phyloP scores from a whole-genome alignment of 768 basidiomycete genomes.

The Mrakia gelida region DNA sequence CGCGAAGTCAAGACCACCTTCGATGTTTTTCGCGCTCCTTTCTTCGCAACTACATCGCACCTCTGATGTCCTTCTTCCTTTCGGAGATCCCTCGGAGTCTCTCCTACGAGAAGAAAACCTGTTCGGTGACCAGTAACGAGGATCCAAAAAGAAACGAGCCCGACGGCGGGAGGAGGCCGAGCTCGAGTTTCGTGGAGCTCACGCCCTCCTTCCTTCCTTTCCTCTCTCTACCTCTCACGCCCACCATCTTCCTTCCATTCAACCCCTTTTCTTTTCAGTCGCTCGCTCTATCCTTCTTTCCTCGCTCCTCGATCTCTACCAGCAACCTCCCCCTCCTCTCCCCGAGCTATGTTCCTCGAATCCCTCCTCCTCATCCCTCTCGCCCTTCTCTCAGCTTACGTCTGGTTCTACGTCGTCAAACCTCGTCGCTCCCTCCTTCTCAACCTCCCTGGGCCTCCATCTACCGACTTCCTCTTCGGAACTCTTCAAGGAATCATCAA shows the following conservation, averaged over 20 bases:
- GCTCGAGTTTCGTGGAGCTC: neutral
- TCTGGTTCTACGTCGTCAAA: neutral
- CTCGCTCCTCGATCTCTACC: neutral
- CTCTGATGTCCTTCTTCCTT: too few relatives aligned
- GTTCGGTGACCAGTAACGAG: too few relatives aligned
- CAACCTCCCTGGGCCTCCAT: neutral
- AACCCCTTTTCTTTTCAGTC: too few relatives aligned
- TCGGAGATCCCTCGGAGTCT: too few relatives aligned
- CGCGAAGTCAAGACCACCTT: too few relatives aligned
- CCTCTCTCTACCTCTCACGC: neutral
- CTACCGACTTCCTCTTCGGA: neutral
- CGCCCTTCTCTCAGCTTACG: neutral
- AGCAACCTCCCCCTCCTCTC: neutral
- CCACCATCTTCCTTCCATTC: too few relatives aligned
- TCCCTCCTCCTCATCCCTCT: neutral
- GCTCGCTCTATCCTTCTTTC: too few relatives aligned
- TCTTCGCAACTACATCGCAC: too few relatives aligned
- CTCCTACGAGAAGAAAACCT: too few relatives aligned
- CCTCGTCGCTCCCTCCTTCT: neutral
- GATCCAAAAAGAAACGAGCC: too few relatives aligned
- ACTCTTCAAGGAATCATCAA: conserved; percentile 1
- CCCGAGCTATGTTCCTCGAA: neutral
- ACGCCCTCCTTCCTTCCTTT: neutral
- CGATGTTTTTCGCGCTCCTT: too few relatives aligned
- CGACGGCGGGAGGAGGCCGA: too few relatives aligned